phyloP scores from a whole-genome alignment of 2,329 filamentous ascomycete species.

The Talaromyces sp. region DNA sequence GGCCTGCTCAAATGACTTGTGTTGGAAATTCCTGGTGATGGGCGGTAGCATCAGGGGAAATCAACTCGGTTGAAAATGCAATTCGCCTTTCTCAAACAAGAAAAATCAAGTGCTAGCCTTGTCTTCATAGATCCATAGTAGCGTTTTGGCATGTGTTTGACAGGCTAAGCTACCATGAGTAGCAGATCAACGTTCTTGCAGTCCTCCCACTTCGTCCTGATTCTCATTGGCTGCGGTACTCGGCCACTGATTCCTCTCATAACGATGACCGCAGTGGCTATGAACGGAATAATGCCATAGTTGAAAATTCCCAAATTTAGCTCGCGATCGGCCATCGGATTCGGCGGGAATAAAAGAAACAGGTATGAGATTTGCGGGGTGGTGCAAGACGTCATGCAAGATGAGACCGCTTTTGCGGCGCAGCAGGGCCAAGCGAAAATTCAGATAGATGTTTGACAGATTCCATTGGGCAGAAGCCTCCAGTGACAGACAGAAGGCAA shows the following conservation, averaged over 20 bases:
- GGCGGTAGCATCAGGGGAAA: constrained; percentile 3
- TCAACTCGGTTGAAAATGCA: background rate
- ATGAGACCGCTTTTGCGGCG: constrained; percentile 12
- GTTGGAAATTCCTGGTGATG: background rate
- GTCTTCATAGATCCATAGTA: background rate
- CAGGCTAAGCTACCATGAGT: background rate
- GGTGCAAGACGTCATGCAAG: constrained; percentile 8
- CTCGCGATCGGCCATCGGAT: background rate
- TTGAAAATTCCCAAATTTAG: background rate
- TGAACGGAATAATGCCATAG: background rate
- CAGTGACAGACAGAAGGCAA: constrained; percentile 19
- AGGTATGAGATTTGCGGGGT: constrained; percentile 9
- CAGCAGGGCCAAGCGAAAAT: constrained; percentile 2
- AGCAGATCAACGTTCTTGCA: background rate
- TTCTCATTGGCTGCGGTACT: background rate
- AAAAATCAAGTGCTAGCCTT: background rate
- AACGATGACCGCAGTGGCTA: background rate
- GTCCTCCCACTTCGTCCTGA: background rate
- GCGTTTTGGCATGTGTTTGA: background rate
- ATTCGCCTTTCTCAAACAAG: constrained; percentile 6
- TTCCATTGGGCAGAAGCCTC: constrained; percentile 12
- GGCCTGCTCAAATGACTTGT: background rate
- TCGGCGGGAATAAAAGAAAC: constrained; percentile 1
- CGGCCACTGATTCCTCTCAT: background rate
- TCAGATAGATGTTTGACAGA: background rate